Percentiles rank a stretch among this genome's conserved stretches.
Conservation (phyloP, 2,329 filamentous ascomycete species). For the Aspergillus spinulosporus region DNA sequence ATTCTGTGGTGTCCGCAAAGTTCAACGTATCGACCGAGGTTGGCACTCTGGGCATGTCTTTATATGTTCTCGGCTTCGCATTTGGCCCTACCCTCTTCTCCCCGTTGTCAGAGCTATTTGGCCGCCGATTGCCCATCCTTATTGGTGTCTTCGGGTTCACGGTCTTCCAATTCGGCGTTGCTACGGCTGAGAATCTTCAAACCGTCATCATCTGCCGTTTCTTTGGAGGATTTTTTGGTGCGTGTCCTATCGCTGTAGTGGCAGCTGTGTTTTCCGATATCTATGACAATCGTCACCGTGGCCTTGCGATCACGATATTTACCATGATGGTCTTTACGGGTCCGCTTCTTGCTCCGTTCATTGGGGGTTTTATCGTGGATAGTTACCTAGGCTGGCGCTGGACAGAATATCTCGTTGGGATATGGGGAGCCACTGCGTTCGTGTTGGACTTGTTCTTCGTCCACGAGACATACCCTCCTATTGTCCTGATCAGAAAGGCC, state of each 20-base stretch:
- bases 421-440: slow-evolving; percentile 54
- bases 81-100: slow-evolving; percentile 51
- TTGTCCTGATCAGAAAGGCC: slow-evolving; percentile 55
- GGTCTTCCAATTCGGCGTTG: slow-evolving; percentile 47
- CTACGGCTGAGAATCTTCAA: slow-evolving; percentile 39
- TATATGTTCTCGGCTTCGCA: slow-evolving; percentile 53
- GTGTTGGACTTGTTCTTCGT: slow-evolving; percentile 42
- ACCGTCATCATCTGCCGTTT: slow-evolving; percentile 44
- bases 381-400: slow-evolving; percentile 50
- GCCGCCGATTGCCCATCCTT: slow-evolving; percentile 53
- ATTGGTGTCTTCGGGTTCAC: slow-evolving; percentile 43
- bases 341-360: slow-evolving; percentile 51
- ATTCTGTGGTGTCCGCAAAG: slow-evolving; percentile 50
- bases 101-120: slow-evolving; percentile 60
- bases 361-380: slow-evolving; percentile 51
- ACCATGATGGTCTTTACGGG: slow-evolving; percentile 55
- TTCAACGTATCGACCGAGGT: slow-evolving; percentile 47
- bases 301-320: slow-evolving; percentile 48
- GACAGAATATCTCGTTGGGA: slow-evolving; percentile 50
- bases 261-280: slow-evolving; percentile 48
- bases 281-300: slow-evolving; percentile 45
- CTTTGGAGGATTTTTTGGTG: slow-evolving; percentile 48
- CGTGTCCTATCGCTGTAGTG: slow-evolving; percentile 43
- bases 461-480: slow-evolving; percentile 56
- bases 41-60: slow-evolving; percentile 44